Evolutionary conservation across 2,329 filamentous ascomycete genomes (phyloP), one percentile per base, ranked within the genome.

Genomic region (Chrysoporthe deuterocubensis): DNA sequence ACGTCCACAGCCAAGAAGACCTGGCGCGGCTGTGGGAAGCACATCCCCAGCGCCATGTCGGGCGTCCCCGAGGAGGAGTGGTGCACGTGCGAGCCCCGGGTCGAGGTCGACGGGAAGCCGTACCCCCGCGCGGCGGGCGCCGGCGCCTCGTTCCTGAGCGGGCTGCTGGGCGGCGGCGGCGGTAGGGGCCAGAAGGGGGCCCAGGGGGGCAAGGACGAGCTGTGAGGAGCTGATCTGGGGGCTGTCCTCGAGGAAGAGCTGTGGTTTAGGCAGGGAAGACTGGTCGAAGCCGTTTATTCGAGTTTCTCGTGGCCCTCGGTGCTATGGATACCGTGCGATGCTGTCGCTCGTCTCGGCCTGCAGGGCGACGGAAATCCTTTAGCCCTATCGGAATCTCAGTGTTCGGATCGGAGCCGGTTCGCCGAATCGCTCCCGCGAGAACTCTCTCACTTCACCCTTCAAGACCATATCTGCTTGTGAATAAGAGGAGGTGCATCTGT

Each of bases 1-100:
- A 7, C 14, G 11, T 40, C 16, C 42, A 62, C 58, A 85, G 83
- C 80, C 40, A 84, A 83, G 74, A 78, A 81, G 71, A 74, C 82
- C 37, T 85, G 83, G 83, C 80, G 82, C 69, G 83, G 83, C 69
- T 85, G 83, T 76, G 83, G 83, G 62, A 77, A 70, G 66, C 83
- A 85, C 72, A 79, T 85, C 67, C 77, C 81, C 9, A 74, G 77
- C 16, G 83, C 82, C n/a, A 78, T 85, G 57, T 71, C 76, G 43
- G 77, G 78, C 66, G 76, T 84, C 4, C 76, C 81, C 42, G 79
- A 84, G 73, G 75, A 78, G 14, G 73, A 84, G 57, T 83, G 82
- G 82, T 85, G 83, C 75, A 80, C 78, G 9, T 85, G 83, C 75
- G 74, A 78, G 67, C 82, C 83, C 43, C 78, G 76, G 70, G 77